Base-by-base conservation (phyloP, 805 yeast genomes). In the Isabelozyma gotoi region DNA sequence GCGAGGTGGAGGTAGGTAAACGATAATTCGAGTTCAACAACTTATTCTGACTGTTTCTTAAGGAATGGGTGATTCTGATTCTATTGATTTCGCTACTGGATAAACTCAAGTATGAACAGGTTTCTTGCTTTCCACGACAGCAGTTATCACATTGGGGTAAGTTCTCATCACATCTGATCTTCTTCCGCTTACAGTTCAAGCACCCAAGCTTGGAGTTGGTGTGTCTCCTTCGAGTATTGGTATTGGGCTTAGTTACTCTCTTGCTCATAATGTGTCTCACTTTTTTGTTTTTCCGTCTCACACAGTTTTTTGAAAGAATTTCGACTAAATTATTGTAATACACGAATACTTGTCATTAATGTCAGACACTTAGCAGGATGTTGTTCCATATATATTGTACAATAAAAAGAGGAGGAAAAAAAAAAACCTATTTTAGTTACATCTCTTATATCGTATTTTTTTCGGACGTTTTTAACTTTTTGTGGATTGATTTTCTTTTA, bases 181-280 rank as follows among this genome's bases (percentile, higher is more conserved):
- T 62, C 52, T 62, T 63, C 34, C 58, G 46, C 42, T 63, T 63
- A 48, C 68, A 63, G 44, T 60, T 61, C 14, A 50, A 43, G 41
- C 68, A 63, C 5, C 68, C 68, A 19, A 61, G 42, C 44, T 57
- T 61, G 16, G 63, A 57, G 46, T 62, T 62, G 4, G 67, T 62
- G 47, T 62, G 67, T 41, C 47, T 51, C 40, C 63, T 48, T 32
- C 67, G 44, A 17, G 57, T 47, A 16, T 36, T 33, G 11, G 34
- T 18, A 33, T 24, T 24, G n/a, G 29, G 10, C 10, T 24, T 24
- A n/a, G 29, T 24, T 10, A 24, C 29, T 24, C 29, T 10, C 3
- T 24, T 24, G 12, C 29, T 24, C 29, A 24, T 24, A 7, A 24
- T 24, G 29, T n/a, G n/a, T n/a, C n/a, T n/a, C n/a, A n/a, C n/a